Evolutionary conservation across 306 rosid genomes (phyloP).

Genomic region (Dalbergia cultrata): DNA sequence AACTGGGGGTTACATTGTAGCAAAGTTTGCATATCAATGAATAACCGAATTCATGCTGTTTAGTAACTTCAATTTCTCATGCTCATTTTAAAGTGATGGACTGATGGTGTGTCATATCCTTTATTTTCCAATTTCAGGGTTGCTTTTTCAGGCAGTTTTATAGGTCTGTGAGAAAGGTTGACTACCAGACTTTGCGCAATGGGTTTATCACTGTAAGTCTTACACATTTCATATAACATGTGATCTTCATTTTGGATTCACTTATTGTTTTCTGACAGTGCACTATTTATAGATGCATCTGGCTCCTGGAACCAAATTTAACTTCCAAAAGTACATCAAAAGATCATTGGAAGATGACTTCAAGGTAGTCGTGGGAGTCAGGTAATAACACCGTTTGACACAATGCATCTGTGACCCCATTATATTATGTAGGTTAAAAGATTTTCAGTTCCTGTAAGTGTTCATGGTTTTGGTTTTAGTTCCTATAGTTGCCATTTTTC

Average conservation of each 20-base stretch:
- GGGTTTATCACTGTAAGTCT: slow-evolving; percentile 90
- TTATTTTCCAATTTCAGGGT: slow-evolving; percentile 62
- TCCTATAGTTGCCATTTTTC: too few species aligned
- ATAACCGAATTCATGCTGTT: neutral
- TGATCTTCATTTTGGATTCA: slow-evolving; percentile 23
- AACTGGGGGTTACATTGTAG: neutral
- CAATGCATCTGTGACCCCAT: slow-evolving; percentile 1
- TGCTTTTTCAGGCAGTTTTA: slow-evolving; percentile 96
- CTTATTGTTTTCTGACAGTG: slow-evolving; percentile 44
- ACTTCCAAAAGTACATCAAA: slow-evolving; percentile 94
- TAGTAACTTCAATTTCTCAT: neutral
- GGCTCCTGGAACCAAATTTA: slow-evolving; percentile 90
- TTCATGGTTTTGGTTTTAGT: too few species aligned
- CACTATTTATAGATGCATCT: slow-evolving; percentile 72
- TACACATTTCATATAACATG: neutral
- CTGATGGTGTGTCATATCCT: slow-evolving; percentile 4
- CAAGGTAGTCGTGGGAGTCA: slow-evolving; percentile 89
- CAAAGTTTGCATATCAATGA: neutral
- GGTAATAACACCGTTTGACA: slow-evolving; percentile 57
- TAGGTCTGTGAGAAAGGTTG: slow-evolving; percentile 83
- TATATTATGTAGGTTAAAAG: neutral
- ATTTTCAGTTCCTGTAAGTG: too few species aligned
- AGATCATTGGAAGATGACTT: slow-evolving; percentile 98
- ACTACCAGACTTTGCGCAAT: slow-evolving; percentile 88
- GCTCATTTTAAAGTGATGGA: neutral